A percentile compares a stretch with the other conserved stretches of the same genome.
Evolutionary conservation across 345 rosid genomes (phyloP).

Genomic region (Physaria fendleri): DNA sequence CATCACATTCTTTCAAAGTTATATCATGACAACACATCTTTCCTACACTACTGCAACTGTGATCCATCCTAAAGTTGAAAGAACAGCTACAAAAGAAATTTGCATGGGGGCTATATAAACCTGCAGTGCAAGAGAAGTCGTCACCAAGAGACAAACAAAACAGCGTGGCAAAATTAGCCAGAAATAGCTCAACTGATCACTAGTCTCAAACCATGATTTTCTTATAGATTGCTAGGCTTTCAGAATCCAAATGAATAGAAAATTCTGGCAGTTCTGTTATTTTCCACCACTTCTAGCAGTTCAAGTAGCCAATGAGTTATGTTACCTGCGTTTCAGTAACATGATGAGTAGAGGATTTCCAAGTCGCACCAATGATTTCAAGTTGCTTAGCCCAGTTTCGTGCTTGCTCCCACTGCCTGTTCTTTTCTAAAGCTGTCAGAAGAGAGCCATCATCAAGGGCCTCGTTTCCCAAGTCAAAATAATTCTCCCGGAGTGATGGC

Average conservation of each 20-base stretch:
- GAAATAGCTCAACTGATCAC: slow-evolving; percentile 9
- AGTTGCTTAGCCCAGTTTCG: slow-evolving; percentile 97
- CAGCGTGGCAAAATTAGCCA: not conserved
- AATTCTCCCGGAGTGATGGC: slow-evolving; percentile 67
- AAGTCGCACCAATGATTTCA: slow-evolving; percentile 78
- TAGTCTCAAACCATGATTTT: slow-evolving; percentile 12
- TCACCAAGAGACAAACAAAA: not conserved
- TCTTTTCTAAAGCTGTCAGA: slow-evolving; percentile 69
- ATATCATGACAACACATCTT: slow-evolving; percentile 4
- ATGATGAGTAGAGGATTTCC: slow-evolving; percentile 82
- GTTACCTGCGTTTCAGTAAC: slow-evolving; percentile 95
- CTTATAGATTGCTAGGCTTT: slow-evolving; percentile 11
- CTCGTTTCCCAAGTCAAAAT: slow-evolving; percentile 69
- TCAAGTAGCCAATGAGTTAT: slow-evolving; percentile 17
- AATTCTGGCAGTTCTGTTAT: too few relatives aligned
- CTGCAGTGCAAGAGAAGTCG: slow-evolving; percentile 11
- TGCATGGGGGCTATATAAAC: not conserved
- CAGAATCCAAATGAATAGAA: slow-evolving; percentile 5
- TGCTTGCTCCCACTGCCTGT: slow-evolving; percentile 94
- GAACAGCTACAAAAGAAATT: slow-evolving; percentile 8
- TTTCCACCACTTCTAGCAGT: slow-evolving; percentile 8
- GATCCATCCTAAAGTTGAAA: slow-evolving; percentile 4
- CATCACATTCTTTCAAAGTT: not conserved
- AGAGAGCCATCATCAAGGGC: slow-evolving; percentile 90
- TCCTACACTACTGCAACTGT: slow-evolving; percentile 11